Evolutionary conservation across 768 basidiomycete species (phyloP).

Genomic region (Galerina marginata): DNA sequence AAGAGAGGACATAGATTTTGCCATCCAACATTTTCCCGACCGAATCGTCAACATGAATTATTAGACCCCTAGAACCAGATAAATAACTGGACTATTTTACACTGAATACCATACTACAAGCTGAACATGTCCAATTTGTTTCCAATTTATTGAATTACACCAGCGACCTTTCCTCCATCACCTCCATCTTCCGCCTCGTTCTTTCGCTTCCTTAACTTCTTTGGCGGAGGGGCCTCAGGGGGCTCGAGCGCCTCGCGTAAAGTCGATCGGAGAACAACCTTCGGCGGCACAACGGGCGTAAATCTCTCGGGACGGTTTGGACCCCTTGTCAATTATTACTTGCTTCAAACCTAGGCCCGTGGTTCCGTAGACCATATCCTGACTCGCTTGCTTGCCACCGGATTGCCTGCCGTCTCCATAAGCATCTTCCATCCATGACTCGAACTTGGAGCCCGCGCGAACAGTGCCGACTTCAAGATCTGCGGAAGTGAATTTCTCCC

Average conservation of each 20-base stretch:
- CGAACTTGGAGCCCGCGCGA: constrained; percentile 12
- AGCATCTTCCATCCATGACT: constrained; percentile 29
- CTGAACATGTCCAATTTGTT: neutral
- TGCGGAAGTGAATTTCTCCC: constrained; percentile 32
- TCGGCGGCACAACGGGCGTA: constrained; percentile 19
- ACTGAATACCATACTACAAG: no score
- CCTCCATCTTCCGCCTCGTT: neutral
- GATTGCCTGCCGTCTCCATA: constrained; percentile 27
- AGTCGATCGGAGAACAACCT: constrained; percentile 25
- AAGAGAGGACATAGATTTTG: no score
- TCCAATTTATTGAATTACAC: neutral
- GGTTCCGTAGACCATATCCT: constrained; percentile 22
- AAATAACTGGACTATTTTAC: no score
- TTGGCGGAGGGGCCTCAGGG: neutral
- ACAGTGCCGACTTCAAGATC: constrained; percentile 25
- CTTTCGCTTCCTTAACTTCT: constrained; percentile 5
- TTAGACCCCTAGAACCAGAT: no score
- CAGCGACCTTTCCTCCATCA: neutral
- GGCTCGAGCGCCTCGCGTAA: constrained; percentile 25
- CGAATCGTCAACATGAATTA: no score
- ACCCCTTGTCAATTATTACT: neutral
- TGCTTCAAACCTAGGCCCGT: constrained; percentile 24
- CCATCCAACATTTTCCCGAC: no score
- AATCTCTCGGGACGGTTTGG: constrained; percentile 1
- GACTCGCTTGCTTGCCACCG: neutral